A percentile compares a stretch with the other conserved stretches of the same genome.
phyloP scores from a whole-genome alignment of 768 basidiomycete genomes.

The Mycena latifolia region DNA sequence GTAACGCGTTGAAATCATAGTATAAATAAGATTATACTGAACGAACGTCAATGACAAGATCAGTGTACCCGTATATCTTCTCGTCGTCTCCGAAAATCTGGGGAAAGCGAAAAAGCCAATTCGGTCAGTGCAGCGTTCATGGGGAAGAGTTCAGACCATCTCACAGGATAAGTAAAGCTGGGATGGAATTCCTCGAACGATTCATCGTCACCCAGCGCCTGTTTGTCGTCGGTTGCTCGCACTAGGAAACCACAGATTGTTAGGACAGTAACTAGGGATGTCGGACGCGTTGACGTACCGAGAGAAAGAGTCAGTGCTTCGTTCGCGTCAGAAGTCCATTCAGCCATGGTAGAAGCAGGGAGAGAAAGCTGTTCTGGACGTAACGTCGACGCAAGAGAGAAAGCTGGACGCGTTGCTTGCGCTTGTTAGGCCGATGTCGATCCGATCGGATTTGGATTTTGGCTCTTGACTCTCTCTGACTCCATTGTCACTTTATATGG shows the following conservation, averaged over 20 bases:
- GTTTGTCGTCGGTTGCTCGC: conserved; percentile 75
- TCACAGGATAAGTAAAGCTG: conserved; percentile 92
- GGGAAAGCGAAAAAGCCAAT: not conserved
- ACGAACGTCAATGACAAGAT: conserved; percentile 85
- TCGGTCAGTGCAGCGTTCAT: conserved; percentile 3
- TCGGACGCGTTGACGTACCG: conserved; percentile 57
- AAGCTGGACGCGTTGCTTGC: conserved; percentile 29
- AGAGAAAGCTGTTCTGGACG: not conserved
- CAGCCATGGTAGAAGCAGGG: conserved; percentile 51
- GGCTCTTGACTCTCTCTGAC: not conserved
- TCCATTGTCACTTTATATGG: conserved; percentile 1
- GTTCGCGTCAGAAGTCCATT: conserved; percentile 87
- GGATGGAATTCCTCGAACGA: conserved; percentile 82
- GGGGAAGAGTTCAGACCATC: conserved; percentile 38
- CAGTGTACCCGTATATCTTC: conserved; percentile 94
- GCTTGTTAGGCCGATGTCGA: not conserved
- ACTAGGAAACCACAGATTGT: conserved; percentile 62
- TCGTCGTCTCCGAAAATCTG: conserved; percentile 97
- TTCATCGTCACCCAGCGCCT: conserved; percentile 67
- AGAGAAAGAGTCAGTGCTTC: conserved; percentile 81
- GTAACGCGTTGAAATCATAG: conserved; percentile 19
- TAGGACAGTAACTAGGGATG: not conserved
- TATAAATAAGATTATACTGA: not conserved
- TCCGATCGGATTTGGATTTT: conserved; percentile 1
- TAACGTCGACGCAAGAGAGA: too few relatives aligned